These are phyloP conservation scores for Logfia minima DNA, from an alignment of 129 eudicot species.

Conservation along the genomic window DNA sequence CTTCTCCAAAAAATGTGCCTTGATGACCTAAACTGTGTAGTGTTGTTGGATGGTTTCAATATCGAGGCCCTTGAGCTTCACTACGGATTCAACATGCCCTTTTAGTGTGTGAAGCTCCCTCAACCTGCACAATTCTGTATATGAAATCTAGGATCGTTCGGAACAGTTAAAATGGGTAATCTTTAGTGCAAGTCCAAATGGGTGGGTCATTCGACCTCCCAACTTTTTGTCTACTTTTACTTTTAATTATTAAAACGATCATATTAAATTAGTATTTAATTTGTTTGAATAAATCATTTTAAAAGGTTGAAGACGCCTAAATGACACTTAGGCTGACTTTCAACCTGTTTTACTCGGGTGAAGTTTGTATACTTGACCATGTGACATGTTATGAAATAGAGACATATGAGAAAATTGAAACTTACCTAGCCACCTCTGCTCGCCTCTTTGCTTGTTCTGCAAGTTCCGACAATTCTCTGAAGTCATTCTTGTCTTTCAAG, in stretches of 20 bases:
- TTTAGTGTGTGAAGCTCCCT: conserved; percentile 53
- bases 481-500: conserved; percentile 33
- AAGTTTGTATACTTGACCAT: too few species aligned
- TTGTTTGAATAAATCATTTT: neutral
- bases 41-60: conserved; percentile 47
- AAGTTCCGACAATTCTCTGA: conserved; percentile 41
- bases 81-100: conserved; percentile 53
- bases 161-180: neutral
- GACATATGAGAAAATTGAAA: neutral
- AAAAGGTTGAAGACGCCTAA: neutral
- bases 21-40: conserved; percentile 38
- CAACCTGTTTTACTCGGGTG: neutral
- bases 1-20: conserved; percentile 20
- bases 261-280: neutral
- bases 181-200: neutral
- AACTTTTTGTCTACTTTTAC: neutral
- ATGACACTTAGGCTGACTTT: neutral
- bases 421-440: conserved; percentile 55
- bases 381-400: neutral
- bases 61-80: conserved; percentile 50
- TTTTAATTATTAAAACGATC: neutral
- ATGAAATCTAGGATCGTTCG: neutral
- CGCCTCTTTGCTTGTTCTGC: conserved; percentile 54
- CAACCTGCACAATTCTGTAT: conserved; percentile 16
- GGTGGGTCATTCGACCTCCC: neutral